Percentiles rank a stretch among this genome's conserved stretches.
Evolutionary conservation across 495 filamentous ascomycete genomes (phyloP).

Genomic region (Coniosporium apollinis): DNA sequence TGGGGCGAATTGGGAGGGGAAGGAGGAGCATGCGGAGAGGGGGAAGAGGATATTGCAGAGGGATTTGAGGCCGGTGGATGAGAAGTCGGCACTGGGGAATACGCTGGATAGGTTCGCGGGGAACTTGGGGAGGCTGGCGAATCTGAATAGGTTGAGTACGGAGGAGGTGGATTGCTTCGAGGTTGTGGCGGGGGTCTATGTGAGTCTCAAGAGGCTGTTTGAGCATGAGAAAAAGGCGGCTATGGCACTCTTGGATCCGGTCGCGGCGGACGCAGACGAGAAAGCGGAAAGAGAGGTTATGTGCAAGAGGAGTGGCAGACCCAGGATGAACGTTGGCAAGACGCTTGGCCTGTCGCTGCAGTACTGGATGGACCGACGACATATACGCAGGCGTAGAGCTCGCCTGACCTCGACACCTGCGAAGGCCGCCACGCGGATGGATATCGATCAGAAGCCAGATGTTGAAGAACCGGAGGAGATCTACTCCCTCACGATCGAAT

Average conservation of each 20-base stretch:
- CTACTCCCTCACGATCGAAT: constrained; percentile 49
- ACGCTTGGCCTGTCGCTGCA: constrained; percentile 64
- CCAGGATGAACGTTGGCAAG: constrained; percentile 55
- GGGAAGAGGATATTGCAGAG: constrained; percentile 36
- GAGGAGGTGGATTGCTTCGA: constrained; percentile 71
- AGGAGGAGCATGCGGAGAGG: constrained; percentile 27
- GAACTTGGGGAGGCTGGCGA: constrained; percentile 65
- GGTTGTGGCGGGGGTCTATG: constrained; percentile 65
- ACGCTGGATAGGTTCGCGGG: constrained; percentile 53
- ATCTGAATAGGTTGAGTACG: constrained; percentile 61
- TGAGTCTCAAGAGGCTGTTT: constrained; percentile 45
- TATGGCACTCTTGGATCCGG: constrained; percentile 26
- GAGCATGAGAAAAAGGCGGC: constrained; percentile 46
- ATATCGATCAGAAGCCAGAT: background rate
- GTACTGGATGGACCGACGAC: constrained; percentile 63
- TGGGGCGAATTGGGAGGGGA: too few species aligned
- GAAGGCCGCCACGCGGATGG: constrained; percentile 10
- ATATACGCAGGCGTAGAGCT: constrained; percentile 17
- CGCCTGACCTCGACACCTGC: constrained; percentile 1
- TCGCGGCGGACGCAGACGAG: constrained; percentile 30
- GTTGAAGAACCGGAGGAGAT: constrained; percentile 15
- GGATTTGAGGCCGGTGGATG: constrained; percentile 31
- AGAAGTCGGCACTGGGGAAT: constrained; percentile 31
- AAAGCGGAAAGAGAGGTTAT: constrained; percentile 34
- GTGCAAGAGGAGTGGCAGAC: constrained; percentile 55